Evolutionary conservation across 1,139 yeast genomes (phyloP), one percentile per base, ranked within the genome.

Genomic region (Schwanniomyces etchellsii): DNA sequence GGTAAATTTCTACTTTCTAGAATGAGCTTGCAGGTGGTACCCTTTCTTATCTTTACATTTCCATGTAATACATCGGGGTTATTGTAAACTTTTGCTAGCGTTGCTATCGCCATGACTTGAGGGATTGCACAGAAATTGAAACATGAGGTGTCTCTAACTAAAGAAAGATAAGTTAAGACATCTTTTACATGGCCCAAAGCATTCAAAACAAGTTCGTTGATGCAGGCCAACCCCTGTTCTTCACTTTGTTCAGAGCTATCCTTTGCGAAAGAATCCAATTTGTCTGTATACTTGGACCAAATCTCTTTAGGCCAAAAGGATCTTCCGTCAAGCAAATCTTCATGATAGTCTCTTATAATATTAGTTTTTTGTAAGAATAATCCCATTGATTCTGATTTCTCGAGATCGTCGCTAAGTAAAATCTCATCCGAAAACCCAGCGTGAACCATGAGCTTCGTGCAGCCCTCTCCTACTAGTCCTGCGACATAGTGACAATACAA

Each of bases 41-140:
- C 96, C 59, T 85, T 84, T 60, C 97, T 76, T 52, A 93, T 82
- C 65, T 93, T 93, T 40, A 91, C 82, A 47, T 84, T 79, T 24
- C 59, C 55, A 31, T 77, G 73, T 48, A 91, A 74, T 3, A 91
- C 83, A 4, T 65, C 55, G 6, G 81, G 80, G 60, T 93, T 93
- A 53, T 84, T 81, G 66, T 83, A 89, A 25, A 91, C 83, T 35
- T 81, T 68, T 16, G 91, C 89, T 46, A 91, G 67, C 0, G 97
- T 86, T 5, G 97, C 96, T 52, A 91, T 81, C 25, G 97, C 96
- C 98, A 91, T 91, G 20, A 89, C 96, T 60, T 91, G 98, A 13
- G 98, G 98, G 50, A 91, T 91, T 12, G 96, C 89, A 62, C 97
- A 89, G 64, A 91, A 91, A 43, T 80, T 81, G 66, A 86, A 91